Percentiles rank a stretch among this genome's conserved stretches.
Evolutionary conservation across 2,329 filamentous ascomycete genomes (phyloP).

Genomic region (Tolypocladium amazonense): DNA sequence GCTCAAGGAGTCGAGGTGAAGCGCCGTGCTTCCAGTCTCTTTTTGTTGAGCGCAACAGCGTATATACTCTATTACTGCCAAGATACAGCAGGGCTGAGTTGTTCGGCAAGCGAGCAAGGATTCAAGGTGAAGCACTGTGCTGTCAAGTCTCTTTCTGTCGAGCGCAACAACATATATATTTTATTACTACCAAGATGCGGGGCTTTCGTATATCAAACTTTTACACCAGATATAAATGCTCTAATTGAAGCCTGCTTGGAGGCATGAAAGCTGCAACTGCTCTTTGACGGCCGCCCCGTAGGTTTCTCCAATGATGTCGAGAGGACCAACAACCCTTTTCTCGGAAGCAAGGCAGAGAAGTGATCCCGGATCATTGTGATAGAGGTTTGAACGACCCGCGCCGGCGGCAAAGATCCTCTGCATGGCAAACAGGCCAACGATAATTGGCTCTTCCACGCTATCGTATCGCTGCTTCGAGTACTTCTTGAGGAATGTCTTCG

Average conservation of each 20-base stretch:
- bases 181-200: too few species aligned
- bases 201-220: neutral
- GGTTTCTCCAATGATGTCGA: neutral
- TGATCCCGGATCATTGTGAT: neutral
- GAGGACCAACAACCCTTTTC: neutral
- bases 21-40: too few species aligned
- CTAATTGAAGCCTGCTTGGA: neutral
- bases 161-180: too few species aligned
- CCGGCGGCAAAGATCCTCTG: neutral
- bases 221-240: neutral
- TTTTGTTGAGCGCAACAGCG: too few species aligned
- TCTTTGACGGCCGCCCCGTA: neutral
- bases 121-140: too few species aligned
- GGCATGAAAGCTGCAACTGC: neutral
- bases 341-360: neutral
- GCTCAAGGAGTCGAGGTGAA: slow-evolving; percentile 7
- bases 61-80: too few species aligned
- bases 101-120: slow-evolving; percentile 18
- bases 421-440: neutral
- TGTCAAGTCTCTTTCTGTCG: too few species aligned
- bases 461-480: neutral
- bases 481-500: neutral
- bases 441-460: neutral
- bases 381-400: neutral
- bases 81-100: slow-evolving; percentile 19